phyloP scores from a whole-genome alignment of 164 flowering plant genomes.

The Chloranthus sessilifolius region DNA sequence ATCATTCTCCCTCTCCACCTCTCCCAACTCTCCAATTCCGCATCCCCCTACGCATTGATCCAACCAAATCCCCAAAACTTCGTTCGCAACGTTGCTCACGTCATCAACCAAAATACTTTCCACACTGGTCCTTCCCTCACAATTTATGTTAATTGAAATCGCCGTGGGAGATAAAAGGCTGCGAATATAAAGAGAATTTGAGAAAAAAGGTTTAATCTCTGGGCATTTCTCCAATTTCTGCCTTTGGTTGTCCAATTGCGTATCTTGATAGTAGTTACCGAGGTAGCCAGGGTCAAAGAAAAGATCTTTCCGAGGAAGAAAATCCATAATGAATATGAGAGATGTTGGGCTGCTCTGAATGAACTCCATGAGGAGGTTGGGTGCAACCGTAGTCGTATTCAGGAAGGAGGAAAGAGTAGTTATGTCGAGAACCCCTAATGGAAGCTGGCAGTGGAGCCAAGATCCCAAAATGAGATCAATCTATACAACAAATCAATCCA shows the following conservation, averaged over 20 bases:
- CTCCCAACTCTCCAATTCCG: slow-evolving; percentile 38
- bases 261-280: slow-evolving; percentile 53
- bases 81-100: slow-evolving; percentile 34
- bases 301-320: slow-evolving; percentile 74
- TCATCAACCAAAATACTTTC: slow-evolving; percentile 44
- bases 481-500: too few species aligned
- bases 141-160: slow-evolving; percentile 33
- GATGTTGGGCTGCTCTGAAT: slow-evolving; percentile 62
- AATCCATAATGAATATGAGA: slow-evolving; percentile 56
- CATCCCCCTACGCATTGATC: slow-evolving; percentile 29
- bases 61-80: slow-evolving; percentile 52
- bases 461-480: slow-evolving; percentile 64
- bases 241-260: slow-evolving; percentile 44
- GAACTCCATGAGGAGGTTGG: slow-evolving; percentile 62
- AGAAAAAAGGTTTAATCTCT: slow-evolving; percentile 49
- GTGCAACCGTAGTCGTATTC: slow-evolving; percentile 59
- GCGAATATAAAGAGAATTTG: slow-evolving; percentile 59
- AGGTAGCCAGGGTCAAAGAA: slow-evolving; percentile 61
- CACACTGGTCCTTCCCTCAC: slow-evolving; percentile 27
- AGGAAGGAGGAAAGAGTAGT: slow-evolving; percentile 59
- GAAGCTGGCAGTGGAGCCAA: slow-evolving; percentile 66
- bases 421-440: slow-evolving; percentile 60
- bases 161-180: slow-evolving; percentile 57
- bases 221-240: slow-evolving; percentile 36
- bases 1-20: slow-evolving; percentile 36